phyloP scores from a whole-genome alignment of 768 basidiomycete genomes.

The Termitomyces eurrhizus region DNA sequence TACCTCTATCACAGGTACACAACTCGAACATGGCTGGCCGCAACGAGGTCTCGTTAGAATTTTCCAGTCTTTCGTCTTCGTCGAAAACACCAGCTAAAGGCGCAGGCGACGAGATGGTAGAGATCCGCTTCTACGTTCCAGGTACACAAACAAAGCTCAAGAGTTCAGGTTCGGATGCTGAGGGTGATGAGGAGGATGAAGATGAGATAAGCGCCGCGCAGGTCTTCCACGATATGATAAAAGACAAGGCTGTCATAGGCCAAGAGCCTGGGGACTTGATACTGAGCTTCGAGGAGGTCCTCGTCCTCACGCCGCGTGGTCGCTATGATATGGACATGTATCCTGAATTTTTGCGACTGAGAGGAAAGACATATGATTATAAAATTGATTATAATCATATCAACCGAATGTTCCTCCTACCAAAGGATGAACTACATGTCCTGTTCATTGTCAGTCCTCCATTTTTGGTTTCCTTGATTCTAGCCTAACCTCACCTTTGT shows the following conservation, averaged over 20 bases:
- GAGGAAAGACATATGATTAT: slow-evolving; percentile 99
- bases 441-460: slow-evolving; percentile 79
- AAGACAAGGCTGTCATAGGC: slow-evolving; percentile 93
- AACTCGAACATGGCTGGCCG: slow-evolving; percentile 98
- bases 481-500: neutral
- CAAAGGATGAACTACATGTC: slow-evolving; percentile 95
- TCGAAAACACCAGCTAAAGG: slow-evolving; percentile 35
- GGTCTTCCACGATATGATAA: slow-evolving; percentile 93
- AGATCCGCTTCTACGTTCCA: slow-evolving; percentile 95
- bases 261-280: slow-evolving; percentile 90
- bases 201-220: slow-evolving; percentile 91
- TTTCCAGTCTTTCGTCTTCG: slow-evolving; percentile 47
- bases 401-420: slow-evolving; percentile 84
- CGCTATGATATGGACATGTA: slow-evolving; percentile 99
- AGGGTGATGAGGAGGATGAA: slow-evolving; percentile 64
- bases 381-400: slow-evolving; percentile 91
- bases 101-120: slow-evolving; percentile 83
- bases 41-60: slow-evolving; percentile 99
- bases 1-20: slow-evolving; percentile 81
- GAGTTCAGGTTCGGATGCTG: slow-evolving; percentile 64
- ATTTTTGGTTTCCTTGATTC: neutral
- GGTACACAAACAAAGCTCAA: slow-evolving; percentile 60
- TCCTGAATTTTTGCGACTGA: slow-evolving; percentile 86
- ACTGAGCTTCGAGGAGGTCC: slow-evolving; percentile 91
- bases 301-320: slow-evolving; percentile 93